These are phyloP conservation scores for Nemania abortiva DNA, from an alignment of 2,329 filamentous ascomycete genomes.

Conservation along the genomic window DNA sequence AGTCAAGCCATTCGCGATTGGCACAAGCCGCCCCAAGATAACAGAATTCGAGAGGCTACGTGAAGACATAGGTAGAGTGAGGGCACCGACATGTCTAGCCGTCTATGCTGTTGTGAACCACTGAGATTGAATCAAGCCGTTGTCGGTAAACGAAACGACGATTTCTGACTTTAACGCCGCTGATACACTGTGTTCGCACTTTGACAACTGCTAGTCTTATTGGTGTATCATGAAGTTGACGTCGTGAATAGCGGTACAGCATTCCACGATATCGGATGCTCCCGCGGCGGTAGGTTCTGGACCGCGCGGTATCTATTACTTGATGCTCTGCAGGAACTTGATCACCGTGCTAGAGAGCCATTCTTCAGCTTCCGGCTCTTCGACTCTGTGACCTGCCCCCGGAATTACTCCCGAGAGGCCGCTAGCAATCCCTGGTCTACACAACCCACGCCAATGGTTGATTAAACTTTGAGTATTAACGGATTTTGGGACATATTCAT, in stretches of 20 bases:
- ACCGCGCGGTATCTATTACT: conserved; percentile 4
- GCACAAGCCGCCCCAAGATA: background rate
- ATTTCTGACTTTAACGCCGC: background rate
- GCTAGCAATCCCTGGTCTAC: conserved; percentile 59
- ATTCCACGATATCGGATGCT: background rate
- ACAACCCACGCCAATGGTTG: conserved; percentile 65
- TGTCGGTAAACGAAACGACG: background rate
- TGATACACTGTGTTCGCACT: background rate
- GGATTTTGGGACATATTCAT: conserved; percentile 71
- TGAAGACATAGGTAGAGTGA: background rate
- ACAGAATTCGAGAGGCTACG: background rate
- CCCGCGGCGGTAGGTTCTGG: background rate
- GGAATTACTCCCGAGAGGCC: conserved; percentile 66
- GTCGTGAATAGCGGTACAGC: background rate
- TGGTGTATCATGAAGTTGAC: background rate
- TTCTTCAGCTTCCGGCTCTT: conserved; percentile 58
- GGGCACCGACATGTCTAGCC: background rate
- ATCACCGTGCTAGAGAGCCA: conserved; percentile 64
- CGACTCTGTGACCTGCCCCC: conserved; percentile 64
- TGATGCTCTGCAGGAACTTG: conserved; percentile 57
- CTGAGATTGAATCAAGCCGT: background rate
- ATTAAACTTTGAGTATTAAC: conserved; percentile 71
- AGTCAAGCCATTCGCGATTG: background rate
- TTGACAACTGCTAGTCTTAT: background rate
- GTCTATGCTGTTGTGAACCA: background rate